phyloP scores from a whole-genome alignment of 163 green algal species.

The Coccomyxa subellipsoidea region DNA sequence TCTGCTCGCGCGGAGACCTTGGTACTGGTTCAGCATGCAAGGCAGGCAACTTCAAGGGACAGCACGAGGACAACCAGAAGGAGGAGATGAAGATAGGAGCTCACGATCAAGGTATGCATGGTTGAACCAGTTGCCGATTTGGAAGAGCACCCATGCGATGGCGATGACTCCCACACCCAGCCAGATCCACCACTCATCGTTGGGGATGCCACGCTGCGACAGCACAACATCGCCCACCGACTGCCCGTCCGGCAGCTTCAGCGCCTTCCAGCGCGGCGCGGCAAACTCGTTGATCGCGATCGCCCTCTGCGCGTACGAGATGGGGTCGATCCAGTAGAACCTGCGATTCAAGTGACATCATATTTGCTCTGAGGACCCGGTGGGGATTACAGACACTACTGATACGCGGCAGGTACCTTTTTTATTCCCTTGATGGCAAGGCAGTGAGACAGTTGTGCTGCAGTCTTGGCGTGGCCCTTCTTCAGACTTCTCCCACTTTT shows the following conservation, averaged over 20 bases:
- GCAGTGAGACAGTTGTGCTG: too few relatives aligned
- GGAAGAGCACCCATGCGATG: slow-evolving; percentile 25
- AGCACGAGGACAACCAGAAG: too few relatives aligned
- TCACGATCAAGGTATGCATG: slow-evolving; percentile 34
- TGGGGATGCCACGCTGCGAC: slow-evolving; percentile 38
- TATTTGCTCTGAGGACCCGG: background rate
- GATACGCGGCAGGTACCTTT: too few relatives aligned
- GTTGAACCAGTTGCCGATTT: slow-evolving; percentile 25
- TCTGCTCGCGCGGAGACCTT: too few relatives aligned
- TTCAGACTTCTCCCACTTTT: too few relatives aligned
- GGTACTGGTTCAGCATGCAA: too few relatives aligned
- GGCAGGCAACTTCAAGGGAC: too few relatives aligned
- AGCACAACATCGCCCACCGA: slow-evolving; percentile 49
- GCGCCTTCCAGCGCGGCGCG: slow-evolving; percentile 40
- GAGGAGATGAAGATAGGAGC: too few relatives aligned
- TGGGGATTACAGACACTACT: too few relatives aligned
- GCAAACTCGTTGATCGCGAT: slow-evolving; percentile 72
- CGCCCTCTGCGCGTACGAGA: slow-evolving; percentile 47
- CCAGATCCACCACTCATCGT: slow-evolving; percentile 44
- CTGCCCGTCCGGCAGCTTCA: slow-evolving; percentile 8
- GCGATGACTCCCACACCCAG: slow-evolving; percentile 21
- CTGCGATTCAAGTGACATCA: background rate
- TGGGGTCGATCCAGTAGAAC: slow-evolving; percentile 25
- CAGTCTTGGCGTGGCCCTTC: too few relatives aligned
- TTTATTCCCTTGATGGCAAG: too few relatives aligned